A percentile compares a stretch with the other conserved stretches of the same genome.
Conservation (phyloP, 208 protist species). For the Phytomonas francai region DNA sequence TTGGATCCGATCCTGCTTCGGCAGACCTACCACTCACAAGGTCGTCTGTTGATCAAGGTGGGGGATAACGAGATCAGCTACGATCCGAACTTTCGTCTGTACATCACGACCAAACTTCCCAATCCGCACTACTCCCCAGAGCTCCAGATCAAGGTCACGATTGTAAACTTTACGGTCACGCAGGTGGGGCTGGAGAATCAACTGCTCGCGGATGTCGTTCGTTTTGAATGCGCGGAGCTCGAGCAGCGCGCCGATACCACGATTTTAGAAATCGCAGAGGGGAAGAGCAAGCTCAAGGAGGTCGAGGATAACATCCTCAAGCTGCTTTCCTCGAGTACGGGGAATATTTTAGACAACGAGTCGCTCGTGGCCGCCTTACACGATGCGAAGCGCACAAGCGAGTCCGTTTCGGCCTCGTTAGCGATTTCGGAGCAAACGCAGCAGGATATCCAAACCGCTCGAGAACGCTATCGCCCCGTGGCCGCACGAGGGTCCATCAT, state of each 20-base stretch:
- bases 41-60: slow-evolving; percentile 87
- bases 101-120: slow-evolving; percentile 93
- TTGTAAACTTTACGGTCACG: slow-evolving; percentile 95
- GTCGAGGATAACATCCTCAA: slow-evolving; percentile 92
- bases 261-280: slow-evolving; percentile 91
- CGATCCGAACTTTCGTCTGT: slow-evolving; percentile 91
- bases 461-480: slow-evolving; percentile 90
- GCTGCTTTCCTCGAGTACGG: slow-evolving; percentile 87
- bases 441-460: slow-evolving; percentile 89
- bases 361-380: slow-evolving; percentile 93
- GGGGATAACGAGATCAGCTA: slow-evolving; percentile 94
- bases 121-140: slow-evolving; percentile 96
- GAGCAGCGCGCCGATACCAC: slow-evolving; percentile 89
- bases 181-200: slow-evolving; percentile 89
- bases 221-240: slow-evolving; percentile 88
- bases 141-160: slow-evolving; percentile 91
- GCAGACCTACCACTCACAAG: slow-evolving; percentile 90
- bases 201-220: slow-evolving; percentile 89
- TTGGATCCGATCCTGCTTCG: slow-evolving; percentile 94
- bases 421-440: slow-evolving; percentile 90
- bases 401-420: slow-evolving; percentile 87
- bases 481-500: slow-evolving; percentile 91
- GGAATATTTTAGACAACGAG: slow-evolving; percentile 96
- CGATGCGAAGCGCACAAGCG: slow-evolving; percentile 88
- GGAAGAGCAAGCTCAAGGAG: slow-evolving; percentile 92